phyloP scores from a whole-genome alignment of 352 stramenopile genomes.

The Globisporangium heterothallicum region DNA sequence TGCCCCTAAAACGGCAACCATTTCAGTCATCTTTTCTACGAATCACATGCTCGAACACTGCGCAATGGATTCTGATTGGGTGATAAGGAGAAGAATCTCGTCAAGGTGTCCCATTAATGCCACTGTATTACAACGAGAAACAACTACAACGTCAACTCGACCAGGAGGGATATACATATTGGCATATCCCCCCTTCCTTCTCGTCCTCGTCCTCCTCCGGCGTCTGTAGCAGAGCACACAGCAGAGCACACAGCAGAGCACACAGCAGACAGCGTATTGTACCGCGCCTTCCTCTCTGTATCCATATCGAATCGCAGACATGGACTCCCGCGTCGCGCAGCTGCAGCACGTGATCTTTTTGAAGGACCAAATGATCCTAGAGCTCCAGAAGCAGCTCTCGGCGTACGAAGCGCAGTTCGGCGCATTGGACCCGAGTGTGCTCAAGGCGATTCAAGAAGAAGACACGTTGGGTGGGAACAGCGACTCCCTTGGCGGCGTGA shows the following conservation, averaged over 20 bases:
- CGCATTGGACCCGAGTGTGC: conserved; percentile 28
- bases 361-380: conserved; percentile 81
- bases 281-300: neutral
- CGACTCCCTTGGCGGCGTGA: conserved; percentile 10
- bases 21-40: neutral
- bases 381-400: conserved; percentile 61
- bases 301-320: conserved; percentile 4
- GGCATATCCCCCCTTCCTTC: neutral
- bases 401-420: conserved; percentile 55
- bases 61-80: neutral
- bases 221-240: neutral
- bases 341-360: conserved; percentile 81
- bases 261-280: neutral
- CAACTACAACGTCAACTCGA: neutral
- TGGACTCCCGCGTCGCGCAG: conserved; percentile 52
- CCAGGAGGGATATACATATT: neutral
- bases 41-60: neutral
- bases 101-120: neutral
- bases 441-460: conserved; percentile 24
- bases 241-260: neutral
- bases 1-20: no score
- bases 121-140: no score
- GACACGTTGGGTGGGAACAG: conserved; percentile 4
- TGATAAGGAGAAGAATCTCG: neutral
- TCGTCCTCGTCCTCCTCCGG: neutral